Base-by-base conservation (phyloP, 2,329 filamentous ascomycete genomes). In the Leptosphaerulina australis region DNA sequence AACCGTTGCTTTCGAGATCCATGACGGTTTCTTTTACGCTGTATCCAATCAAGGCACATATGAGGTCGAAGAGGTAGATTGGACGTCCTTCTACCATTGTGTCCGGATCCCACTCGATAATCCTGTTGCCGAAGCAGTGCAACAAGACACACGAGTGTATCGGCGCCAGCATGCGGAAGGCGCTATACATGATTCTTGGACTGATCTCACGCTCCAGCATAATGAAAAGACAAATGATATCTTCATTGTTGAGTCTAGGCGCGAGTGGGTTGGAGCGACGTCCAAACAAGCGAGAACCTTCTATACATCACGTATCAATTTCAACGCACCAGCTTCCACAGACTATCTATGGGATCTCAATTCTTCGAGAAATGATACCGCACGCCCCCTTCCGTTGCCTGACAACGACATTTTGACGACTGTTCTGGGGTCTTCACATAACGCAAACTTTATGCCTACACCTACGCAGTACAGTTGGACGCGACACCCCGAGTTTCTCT, bases 101-200 rank as follows among this genome's bases (percentile, higher is more conserved):
- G 76, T 84, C 34, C 82, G 86, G 8, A 83, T 90, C 50, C 81
- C 81, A 1, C 74, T 90, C 9, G 62, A 76, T 24, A 66, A 74
- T 2, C 76, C 79, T n/a, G 69, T 72, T 21, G 62, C 67, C 7
- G 67, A 66, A 1, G 67, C 62, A 6, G 57, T 77, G n/a, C 73
- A 80, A 55, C 72, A 75, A n/a, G 77, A 78, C 45, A 62, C 69
- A 33, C 72, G 75, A 15, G 78, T 86, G 34, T 90, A 85, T 81
- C 79, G 88, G 6, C 81, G 88, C 12, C 79, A 87, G 39, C 85
- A 90, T 58, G 75, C 74, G 21, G 88, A 91, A 66, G 88, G 88
- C 0, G 82, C 86, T 0, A 84, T 91, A 12, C 87, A 91, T 58
- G 85, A 91, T 59, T 81, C 86, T 2, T 92, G 88, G 88, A 87